phyloP scores from a whole-genome alignment of 768 basidiomycete species.

The Rhizopogon roseolus region DNA sequence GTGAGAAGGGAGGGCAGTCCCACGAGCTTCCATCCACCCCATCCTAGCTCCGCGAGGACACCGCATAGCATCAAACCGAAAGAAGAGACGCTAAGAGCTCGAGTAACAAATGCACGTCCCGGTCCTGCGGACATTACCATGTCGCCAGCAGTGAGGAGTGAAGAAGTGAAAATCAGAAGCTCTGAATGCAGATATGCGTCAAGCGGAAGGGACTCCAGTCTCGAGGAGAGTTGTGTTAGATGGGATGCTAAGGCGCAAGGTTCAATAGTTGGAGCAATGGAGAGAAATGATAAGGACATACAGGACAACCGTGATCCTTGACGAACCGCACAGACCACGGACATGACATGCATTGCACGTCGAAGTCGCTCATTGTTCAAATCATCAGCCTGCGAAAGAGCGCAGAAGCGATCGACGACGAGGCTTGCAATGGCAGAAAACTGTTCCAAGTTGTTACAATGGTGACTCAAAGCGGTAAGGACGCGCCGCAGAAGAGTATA shows the following conservation, averaged over 20 bases:
- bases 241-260: constrained; percentile 27
- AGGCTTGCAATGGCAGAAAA: constrained; percentile 55
- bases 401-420: constrained; percentile 37
- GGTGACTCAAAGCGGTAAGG: constrained; percentile 79
- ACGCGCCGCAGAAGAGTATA: constrained; percentile 63
- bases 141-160: constrained; percentile 38
- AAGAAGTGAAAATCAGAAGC: constrained; percentile 27
- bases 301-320: constrained; percentile 66
- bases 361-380: constrained; percentile 34
- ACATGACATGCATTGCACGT: constrained; percentile 52
- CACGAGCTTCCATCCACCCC: constrained; percentile 76
- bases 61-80: constrained; percentile 57
- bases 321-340: constrained; percentile 57
- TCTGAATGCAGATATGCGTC: constrained; percentile 21
- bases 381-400: constrained; percentile 2
- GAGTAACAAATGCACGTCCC: constrained; percentile 45
- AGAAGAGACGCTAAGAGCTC: constrained; percentile 17
- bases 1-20: constrained; percentile 57
- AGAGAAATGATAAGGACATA: constrained; percentile 27
- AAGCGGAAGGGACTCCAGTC: constrained; percentile 22
- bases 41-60: constrained; percentile 56
- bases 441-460: constrained; percentile 66
- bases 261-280: background rate
- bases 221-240: constrained; percentile 29
- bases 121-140: constrained; percentile 29